phyloP scores from a whole-genome alignment of 179 eudicot species.

The Actinidia polygama region DNA sequence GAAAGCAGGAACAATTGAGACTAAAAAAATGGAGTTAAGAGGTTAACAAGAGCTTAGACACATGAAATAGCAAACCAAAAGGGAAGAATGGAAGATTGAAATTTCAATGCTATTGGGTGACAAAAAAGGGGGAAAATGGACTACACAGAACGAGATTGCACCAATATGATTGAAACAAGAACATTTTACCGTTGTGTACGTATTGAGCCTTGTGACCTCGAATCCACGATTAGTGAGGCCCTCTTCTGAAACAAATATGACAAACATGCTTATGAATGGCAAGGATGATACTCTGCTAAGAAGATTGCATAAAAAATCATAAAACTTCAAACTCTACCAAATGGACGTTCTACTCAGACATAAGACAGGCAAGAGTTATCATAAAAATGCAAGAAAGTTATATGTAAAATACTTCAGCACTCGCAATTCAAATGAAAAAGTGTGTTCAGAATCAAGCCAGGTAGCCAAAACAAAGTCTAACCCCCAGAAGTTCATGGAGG shows the following conservation, averaged over 20 bases:
- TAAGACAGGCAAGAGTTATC: neutral
- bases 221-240: constrained; percentile 88
- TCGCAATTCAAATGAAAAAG: neutral
- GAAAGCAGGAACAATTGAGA: neutral
- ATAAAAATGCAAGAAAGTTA: neutral
- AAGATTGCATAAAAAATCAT: neutral
- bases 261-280: neutral
- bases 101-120: neutral
- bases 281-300: constrained; percentile 1
- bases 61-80: neutral
- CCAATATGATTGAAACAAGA: neutral
- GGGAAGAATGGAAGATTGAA: neutral
- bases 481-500: neutral
- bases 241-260: constrained; percentile 65
- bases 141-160: neutral
- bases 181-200: constrained; percentile 80
- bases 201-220: constrained; percentile 85
- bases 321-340: neutral
- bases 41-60: neutral
- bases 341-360: neutral
- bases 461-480: neutral
- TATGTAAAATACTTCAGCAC: neutral
- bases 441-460: neutral
- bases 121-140: neutral
- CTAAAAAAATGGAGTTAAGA: neutral